Base-by-base conservation (phyloP, 208 protist genomes). In the Crithidia sp. region DNA sequence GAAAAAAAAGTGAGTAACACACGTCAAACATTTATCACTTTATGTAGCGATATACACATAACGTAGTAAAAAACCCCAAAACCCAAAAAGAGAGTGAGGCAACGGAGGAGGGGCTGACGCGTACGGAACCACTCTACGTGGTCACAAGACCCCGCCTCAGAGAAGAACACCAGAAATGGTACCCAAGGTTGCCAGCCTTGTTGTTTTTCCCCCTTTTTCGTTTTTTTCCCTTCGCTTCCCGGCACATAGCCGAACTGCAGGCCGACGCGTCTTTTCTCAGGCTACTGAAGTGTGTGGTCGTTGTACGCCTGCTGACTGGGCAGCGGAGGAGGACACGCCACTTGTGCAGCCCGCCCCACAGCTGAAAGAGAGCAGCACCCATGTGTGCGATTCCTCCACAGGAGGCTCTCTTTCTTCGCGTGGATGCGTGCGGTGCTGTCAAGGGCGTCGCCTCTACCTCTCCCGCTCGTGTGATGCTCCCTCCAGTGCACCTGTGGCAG, bases 181-280 rank as follows among this genome's bases (percentile, higher is more conserved):
- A 67, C 6, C 62, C n/a, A 44, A 44, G 43, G 3, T 36, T 40
- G 14, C 28, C 9, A 57, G 49, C 17, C 55, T 60, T 60, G 39
- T 52, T 60, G 37, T 60, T 40, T n/a, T 59, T 40, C 17, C 65
- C 43, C 16, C 52, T 58, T 53, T 62, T 70, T 0, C 45, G 45
- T 59, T 65, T 50, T 40, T 54, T 62, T 45, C 70, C 54, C 50
- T 70, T 67, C n/a, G 60, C n/a, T 61, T 68, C 19, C 28, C 19
- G 28, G 28, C 28, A 28, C 28, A 28, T 28, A 28, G 28, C 28
- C 28, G 28, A 28, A 28, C 28, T 1, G 28, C 28, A 28, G 28
- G 28, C 28, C 28, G 28, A 28, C 28, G 28, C 28, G 28, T 28
- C 28, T 1, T 28, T 28, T 28, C 28, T 28, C 28, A 28, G 28